Conservation (phyloP, 495 filamentous ascomycete species). For the Podospora anserina region DNA sequence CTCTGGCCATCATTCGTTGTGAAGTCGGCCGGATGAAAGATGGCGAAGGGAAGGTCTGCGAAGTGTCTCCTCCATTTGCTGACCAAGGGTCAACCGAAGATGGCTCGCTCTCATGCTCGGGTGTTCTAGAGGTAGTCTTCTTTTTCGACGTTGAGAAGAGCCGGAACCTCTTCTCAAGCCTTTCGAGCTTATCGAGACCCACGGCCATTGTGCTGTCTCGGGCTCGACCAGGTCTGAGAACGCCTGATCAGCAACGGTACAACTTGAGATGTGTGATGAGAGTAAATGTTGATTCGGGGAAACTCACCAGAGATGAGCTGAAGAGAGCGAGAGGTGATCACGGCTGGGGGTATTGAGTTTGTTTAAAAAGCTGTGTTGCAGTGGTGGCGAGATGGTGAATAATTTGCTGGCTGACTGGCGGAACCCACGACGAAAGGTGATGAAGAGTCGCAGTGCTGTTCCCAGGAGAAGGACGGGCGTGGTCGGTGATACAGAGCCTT, state of each 20-base stretch:
- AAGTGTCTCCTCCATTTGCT: conserved; percentile 2
- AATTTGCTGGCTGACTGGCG: not conserved
- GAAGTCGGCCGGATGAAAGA: conserved; percentile 49
- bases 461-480: not conserved
- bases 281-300: not conserved
- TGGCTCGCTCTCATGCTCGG: not conserved
- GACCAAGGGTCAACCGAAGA: conserved; percentile 7
- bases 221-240: not conserved
- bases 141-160: conserved; percentile 32
- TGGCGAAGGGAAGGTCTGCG: conserved; percentile 41
- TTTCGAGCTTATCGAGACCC: conserved; percentile 25
- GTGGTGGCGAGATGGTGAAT: too few species aligned
- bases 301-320: not conserved
- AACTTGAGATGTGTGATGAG: not conserved
- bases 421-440: not conserved
- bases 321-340: not conserved
- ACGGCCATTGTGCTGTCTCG: conserved; percentile 22
- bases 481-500: not conserved
- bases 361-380: not conserved
- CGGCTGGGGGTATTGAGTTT: not conserved
- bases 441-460: not conserved
- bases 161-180: conserved; percentile 24
- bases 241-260: not conserved
- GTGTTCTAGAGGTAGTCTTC: conserved; percentile 7
- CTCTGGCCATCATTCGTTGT: conserved; percentile 44